Conservation (phyloP, 23 red algal species). For the Cyanidiococcus yangmingshanensis region DNA sequence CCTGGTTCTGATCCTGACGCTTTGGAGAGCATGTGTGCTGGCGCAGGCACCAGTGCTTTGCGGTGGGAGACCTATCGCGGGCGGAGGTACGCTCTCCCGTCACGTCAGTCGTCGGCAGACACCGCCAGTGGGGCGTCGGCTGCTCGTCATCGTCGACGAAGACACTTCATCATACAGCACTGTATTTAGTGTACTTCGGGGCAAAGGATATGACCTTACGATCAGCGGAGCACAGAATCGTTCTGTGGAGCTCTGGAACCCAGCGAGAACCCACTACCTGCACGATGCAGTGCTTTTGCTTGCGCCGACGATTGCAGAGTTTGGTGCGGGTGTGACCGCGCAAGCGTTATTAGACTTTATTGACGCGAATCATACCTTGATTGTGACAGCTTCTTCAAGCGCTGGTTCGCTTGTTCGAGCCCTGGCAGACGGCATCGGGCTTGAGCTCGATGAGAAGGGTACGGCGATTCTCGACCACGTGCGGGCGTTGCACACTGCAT, state of each 20-base stretch:
- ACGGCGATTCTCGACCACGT: constrained; percentile 1
- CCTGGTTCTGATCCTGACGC: too few relatives aligned
- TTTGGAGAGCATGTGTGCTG: neutral
- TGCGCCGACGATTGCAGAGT: neutral
- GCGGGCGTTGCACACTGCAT: neutral
- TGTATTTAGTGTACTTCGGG: neutral
- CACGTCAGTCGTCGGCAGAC: neutral
- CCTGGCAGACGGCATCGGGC: constrained; percentile 2
- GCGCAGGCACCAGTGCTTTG: neutral
- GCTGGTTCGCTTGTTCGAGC: neutral
- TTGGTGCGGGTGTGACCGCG: neutral
- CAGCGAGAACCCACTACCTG: neutral
- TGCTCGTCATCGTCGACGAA: constrained; percentile 7
- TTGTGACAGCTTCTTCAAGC: neutral
- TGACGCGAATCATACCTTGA: neutral
- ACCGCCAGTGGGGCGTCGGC: neutral
- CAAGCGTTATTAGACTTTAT: neutral
- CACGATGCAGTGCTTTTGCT: constrained; percentile 2
- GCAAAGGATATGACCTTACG: neutral
- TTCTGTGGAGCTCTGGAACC: constrained; percentile 1
- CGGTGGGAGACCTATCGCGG: neutral
- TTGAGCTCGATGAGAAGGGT: constrained; percentile 9
- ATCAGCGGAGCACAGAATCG: neutral
- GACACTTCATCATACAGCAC: neutral
- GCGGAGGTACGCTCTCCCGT: neutral